Conservation (phyloP, 371 early-diverging fungal genomes). For the Mortierella sp. region DNA sequence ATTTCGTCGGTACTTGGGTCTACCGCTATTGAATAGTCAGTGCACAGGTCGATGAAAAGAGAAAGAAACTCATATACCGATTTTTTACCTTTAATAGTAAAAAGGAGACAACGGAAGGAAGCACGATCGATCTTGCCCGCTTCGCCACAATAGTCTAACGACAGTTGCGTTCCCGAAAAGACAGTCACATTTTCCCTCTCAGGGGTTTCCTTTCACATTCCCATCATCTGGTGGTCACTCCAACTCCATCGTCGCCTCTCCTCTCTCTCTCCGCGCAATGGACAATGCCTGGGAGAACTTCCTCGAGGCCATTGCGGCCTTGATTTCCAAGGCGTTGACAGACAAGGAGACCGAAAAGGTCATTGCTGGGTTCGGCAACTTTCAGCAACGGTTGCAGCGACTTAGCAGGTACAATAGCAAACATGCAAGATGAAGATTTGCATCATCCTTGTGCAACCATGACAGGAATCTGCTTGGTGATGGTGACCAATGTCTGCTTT, state of each 20-base stretch:
- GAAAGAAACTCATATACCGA: too few species aligned
- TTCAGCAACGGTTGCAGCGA: constrained; percentile 74
- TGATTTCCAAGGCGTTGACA: constrained; percentile 79
- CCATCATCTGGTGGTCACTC: not conserved
- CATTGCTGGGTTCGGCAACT: constrained; percentile 68
- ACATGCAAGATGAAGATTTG: too few species aligned
- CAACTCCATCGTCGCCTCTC: not conserved
- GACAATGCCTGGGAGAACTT: constrained; percentile 72
- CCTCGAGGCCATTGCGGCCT: constrained; percentile 79
- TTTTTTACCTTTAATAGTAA: too few species aligned
- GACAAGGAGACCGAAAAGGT: constrained; percentile 83
- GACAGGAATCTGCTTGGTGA: not conserved
- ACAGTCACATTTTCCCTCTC: too few species aligned
- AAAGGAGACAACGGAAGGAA: not conserved
- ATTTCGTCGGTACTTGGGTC: too few species aligned
- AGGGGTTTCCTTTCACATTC: not conserved
- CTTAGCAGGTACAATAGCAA: constrained; percentile 64
- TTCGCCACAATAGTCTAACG: too few species aligned
- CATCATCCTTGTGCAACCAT: not conserved
- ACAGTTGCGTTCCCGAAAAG: too few species aligned
- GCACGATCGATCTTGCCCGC: too few species aligned
- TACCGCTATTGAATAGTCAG: too few species aligned
- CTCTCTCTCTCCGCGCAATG: constrained; percentile 4
- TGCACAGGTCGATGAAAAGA: too few species aligned
- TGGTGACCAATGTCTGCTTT: not conserved